Base-by-base conservation (phyloP, 441 rosid genomes). In the Arabidopsis hybrid region DNA sequence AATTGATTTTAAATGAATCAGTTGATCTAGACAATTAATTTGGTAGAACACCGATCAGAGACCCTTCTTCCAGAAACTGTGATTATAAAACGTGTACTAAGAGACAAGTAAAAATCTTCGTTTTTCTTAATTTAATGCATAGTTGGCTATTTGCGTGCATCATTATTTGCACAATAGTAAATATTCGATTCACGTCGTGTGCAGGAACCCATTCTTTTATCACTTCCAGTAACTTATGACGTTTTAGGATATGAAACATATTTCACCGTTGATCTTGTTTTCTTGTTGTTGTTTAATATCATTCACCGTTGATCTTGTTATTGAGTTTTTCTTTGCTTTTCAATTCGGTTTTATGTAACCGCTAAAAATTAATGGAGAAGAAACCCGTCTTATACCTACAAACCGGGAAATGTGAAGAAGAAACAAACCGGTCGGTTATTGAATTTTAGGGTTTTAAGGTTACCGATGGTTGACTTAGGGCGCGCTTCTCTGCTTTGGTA, bases 181-280 rank as follows among this genome's bases (percentile, higher is more conserved):
- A 74, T 67, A 67, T 67, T 74, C 62, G 56, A 59, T 59, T 74
- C 67, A 65, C 51, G 61, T 73, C 60, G 72, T 58, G 66, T 65
- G 60, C 59, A 73, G 51, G 17, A 21, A 21, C 26, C 26, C 26
- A 21, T 29, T 38, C 42, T 38, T 38, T 38, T 38, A 38, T 38
- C 42, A 8, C 8, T 38, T 8, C 11, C 0, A 0, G 8, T 49
- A 17, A 9, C 3, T 8, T 8, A 9, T 5, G n/a, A 51, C 17
- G 17, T 18, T 18, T 18, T 0, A 18, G 32, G 21, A 9, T 9
- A 50, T 50, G 1, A 50, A 51, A 9, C 32, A 51, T 21, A 51
- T 4, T 50, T 12, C 56, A 21, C 56, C 56, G 11, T 29, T 29
- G 32, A 29, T 29, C 32, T 29, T 29, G 32, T 29, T 29, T 29